Evolutionary conservation across 192 early-diverging fungal species (phyloP), one percentile per base, ranked within the genome.

Genomic region (Coemansia sp.): DNA sequence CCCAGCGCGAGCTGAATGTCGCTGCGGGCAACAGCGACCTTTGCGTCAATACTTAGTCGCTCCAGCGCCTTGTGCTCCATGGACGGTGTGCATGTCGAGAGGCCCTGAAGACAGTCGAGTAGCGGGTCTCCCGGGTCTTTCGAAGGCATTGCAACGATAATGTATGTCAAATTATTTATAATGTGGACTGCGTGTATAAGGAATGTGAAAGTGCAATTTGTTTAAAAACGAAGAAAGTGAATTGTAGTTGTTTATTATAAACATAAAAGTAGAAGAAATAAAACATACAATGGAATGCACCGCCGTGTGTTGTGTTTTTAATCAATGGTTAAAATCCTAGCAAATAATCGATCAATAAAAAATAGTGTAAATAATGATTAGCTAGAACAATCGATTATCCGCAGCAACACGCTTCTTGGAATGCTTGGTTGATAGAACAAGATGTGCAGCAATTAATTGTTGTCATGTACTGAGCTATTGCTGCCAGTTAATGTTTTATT

Each of bases 1-100:
- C 25, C 42, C 3, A 74, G 46, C 2, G 71, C 64, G 47, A 67
- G 67, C 44, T 74, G 64, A n/a, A 74, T 58, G 30, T 58, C 51
- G 24, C 37, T 9, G 26, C 63, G 30, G 30, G 62, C 3, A 30
- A 20, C 9, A 15, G n/a, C 29, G 10, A 26, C 19, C 15, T 50
- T 60, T 25, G 34, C 41, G 8, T 18, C 19, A 4, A 18, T 4
- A 2, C 59, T 11, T 1, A 74, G 71, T 22, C 55, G 64, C 11
- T 50, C 50, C 0, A 63, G 34, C 4, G 52, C 64, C n/a, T 50
- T 39, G 7, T 50, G 44, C 43, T 74, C 71, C 3, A 28, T 46
- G 10, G 49, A 14, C 25, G 42, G 24, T 20, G 43, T 62, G 71
- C 63, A 74, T 42, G 58, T 58, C n/a, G 40, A 14, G 26, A 63